Conservation (phyloP, 768 basidiomycete genomes). For the Lactarius tabidus region DNA sequence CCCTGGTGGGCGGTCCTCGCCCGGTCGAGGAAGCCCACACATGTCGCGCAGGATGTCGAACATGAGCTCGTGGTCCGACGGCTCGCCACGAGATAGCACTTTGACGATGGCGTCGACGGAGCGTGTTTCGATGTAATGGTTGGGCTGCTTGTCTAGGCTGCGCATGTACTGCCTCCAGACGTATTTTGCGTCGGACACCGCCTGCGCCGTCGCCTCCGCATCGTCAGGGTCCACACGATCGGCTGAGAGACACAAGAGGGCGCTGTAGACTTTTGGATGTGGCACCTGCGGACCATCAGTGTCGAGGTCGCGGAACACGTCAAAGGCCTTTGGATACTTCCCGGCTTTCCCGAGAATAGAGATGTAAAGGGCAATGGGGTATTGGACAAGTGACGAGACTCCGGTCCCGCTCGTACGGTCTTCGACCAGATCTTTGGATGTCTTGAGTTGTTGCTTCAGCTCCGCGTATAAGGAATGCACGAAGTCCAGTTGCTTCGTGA, state of each 20-base stretch:
- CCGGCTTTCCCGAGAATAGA: conserved; percentile 59
- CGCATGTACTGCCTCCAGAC: conserved; percentile 67
- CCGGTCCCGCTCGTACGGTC: conserved; percentile 39
- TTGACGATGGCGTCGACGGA: conserved; percentile 50
- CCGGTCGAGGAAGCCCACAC: conserved; percentile 53
- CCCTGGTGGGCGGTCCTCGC: conserved; percentile 33
- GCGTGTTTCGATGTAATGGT: conserved; percentile 51
- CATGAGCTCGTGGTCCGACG: conserved; percentile 60
- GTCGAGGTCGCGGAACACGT: conserved; percentile 68
- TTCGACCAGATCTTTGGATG: conserved; percentile 44
- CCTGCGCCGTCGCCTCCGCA: conserved; percentile 22
- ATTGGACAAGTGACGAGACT: background rate
- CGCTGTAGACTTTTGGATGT: conserved; percentile 56
- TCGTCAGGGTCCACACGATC: conserved; percentile 29
- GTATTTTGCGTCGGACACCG: conserved; percentile 55
- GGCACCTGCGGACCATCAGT: conserved; percentile 60
- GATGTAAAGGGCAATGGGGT: conserved; percentile 59
- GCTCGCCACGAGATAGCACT: conserved; percentile 52
- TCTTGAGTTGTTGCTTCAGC: conserved; percentile 49
- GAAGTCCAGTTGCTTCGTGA: conserved; percentile 58
- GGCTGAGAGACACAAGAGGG: conserved; percentile 54
- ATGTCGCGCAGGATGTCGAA: conserved; percentile 60
- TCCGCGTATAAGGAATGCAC: conserved; percentile 58
- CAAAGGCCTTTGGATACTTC: conserved; percentile 63
- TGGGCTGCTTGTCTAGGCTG: conserved; percentile 41